Evolutionary conservation across 352 stramenopile species (phyloP), one percentile per base, ranked within the genome.

Genomic region (Phytophthora chlamydospora): DNA sequence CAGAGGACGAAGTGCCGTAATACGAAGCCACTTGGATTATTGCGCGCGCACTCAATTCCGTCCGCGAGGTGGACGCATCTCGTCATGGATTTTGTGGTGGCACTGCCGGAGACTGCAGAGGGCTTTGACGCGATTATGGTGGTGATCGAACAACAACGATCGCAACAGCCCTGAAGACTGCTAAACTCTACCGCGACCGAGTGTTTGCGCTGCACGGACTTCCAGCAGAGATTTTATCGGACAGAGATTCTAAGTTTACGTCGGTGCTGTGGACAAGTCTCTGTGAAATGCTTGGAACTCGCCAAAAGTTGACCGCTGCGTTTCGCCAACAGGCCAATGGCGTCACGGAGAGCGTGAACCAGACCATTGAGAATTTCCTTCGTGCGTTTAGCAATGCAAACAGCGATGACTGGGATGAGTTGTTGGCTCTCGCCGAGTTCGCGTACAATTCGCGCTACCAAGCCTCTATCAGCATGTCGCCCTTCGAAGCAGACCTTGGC

Each of bases 191-290:
- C 27, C 57, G 57, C 1, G 38, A 50, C 19, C 29, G 49, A n/a
- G 13, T 55, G 10, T 55, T 69, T 27, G 21, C 29, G 6, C 11
- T 56, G 6, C 56, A 62, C 43, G 55, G 51, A 13, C 5, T 63
- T 3, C 58, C 50, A 0, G 7, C 12, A 5, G 58, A 65, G 8
- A 34, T 72, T 12, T 10, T 58, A 1, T 63, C 57, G 0, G 57
- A 72, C 19, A 17, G 49, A 12, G 57, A 72, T 17, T 9, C 50
- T 1, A 67, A 64, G 58, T 68, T 67, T 42, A 67, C 43, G 0
- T 36, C 51, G 12, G 27, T 17, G 2, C 32, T 72, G n/a, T 68
- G 57, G 57, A 49, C 11, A 4, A 47, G 31, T 0, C 35, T 72
- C 14, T 66, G 57, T 31, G 21, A 10, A 11, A 39, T 63, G 29